phyloP scores from a whole-genome alignment of 495 filamentous ascomycete genomes.

The Tuber borchii region DNA sequence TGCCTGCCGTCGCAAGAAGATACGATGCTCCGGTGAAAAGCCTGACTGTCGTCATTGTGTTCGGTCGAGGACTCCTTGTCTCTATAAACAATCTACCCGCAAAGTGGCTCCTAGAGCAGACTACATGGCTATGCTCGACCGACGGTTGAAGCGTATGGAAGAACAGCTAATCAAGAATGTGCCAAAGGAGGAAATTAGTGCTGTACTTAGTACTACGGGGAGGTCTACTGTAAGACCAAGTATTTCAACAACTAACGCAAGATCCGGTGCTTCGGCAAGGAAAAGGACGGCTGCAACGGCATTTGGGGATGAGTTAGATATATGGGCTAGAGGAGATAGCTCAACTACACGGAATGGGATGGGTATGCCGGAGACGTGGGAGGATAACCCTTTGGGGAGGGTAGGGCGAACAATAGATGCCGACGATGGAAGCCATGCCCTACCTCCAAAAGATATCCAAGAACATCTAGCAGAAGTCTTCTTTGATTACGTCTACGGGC shows the following conservation, averaged over 20 bases:
- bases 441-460: constrained; percentile 84
- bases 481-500: constrained; percentile 93
- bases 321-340: constrained; percentile 59
- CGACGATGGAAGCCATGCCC: constrained; percentile 61
- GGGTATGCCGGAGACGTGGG: constrained; percentile 11
- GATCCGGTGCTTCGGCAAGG: constrained; percentile 53
- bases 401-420: constrained; percentile 12
- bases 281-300: constrained; percentile 85
- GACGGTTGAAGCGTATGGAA: constrained; percentile 88
- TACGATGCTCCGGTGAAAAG: constrained; percentile 95
- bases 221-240: constrained; percentile 76
- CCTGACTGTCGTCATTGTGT: constrained; percentile 96
- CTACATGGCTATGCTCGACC: constrained; percentile 99
- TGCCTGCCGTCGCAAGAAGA: constrained; percentile 93
- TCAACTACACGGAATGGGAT: constrained; percentile 10
- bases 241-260: constrained; percentile 55
- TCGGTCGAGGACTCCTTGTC: constrained; percentile 85
- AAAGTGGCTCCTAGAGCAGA: constrained; percentile 95
- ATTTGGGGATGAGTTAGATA: constrained; percentile 72
- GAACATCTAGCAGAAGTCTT: constrained; percentile 91
- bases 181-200: constrained; percentile 67
- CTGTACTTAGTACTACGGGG: constrained; percentile 48
- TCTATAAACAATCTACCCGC: constrained; percentile 95
- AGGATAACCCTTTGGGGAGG: constrained; percentile 6
- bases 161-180: constrained; percentile 95